Percentiles rank a stretch among this genome's conserved stretches.
Conservation (phyloP, 805 yeast genomes). For the Suhomyces faveliae region DNA sequence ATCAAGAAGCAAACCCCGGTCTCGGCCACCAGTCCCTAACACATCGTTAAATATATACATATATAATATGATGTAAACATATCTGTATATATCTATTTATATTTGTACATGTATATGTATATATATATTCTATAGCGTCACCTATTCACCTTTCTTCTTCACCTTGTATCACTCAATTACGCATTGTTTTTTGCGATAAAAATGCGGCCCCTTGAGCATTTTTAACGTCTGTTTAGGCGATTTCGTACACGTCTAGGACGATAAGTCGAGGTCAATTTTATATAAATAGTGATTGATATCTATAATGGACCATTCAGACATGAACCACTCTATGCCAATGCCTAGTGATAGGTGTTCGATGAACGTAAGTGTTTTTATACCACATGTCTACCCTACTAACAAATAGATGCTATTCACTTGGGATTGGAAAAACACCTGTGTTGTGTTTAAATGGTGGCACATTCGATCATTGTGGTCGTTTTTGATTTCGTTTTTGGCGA, state of each 20-base stretch:
- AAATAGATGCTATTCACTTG: conserved; percentile 70
- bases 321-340: conserved; percentile 15
- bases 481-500: conserved; percentile 48
- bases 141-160: background rate
- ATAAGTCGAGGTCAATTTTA: too few species aligned
- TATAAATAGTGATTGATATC: background rate
- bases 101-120: too few species aligned
- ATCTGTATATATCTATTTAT: too few species aligned
- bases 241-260: background rate
- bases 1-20: too few species aligned
- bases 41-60: too few species aligned
- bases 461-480: conserved; percentile 53
- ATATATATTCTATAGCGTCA: too few species aligned
- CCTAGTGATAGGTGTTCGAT: conserved; percentile 46
- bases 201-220: conserved; percentile 1
- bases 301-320: conserved; percentile 13
- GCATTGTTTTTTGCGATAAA: background rate
- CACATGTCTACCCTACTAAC: conserved; percentile 1
- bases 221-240: background rate
- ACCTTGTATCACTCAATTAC: too few species aligned
- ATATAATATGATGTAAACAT: too few species aligned
- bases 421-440: conserved; percentile 71
- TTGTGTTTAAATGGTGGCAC: conserved; percentile 81
- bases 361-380: conserved; percentile 38
- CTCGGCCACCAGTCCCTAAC: too few species aligned